Percentiles rank a stretch among this genome's conserved stretches.
Evolutionary conservation across 2,329 filamentous ascomycete species (phyloP).

Genomic region (Chrysoporthe puriensis): DNA sequence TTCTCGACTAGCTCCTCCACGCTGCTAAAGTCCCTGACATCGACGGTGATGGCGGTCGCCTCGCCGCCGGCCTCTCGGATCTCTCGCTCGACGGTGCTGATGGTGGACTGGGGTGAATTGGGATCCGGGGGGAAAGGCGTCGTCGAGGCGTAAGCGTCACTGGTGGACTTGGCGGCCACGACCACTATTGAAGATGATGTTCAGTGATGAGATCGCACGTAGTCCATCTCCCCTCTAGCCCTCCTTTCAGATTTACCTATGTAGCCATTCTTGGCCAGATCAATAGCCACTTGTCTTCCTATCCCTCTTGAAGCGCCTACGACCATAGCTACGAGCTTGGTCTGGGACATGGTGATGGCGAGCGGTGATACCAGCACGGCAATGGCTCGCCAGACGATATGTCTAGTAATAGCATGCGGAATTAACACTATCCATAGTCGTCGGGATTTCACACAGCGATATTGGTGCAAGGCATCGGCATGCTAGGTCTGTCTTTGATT

Average conservation of each 20-base stretch:
- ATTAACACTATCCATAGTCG: too few species aligned
- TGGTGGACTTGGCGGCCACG: conserved; percentile 76
- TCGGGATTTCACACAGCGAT: background rate
- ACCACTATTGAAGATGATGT: conserved; percentile 57
- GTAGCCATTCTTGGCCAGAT: conserved; percentile 73
- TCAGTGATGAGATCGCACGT: background rate
- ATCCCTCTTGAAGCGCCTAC: conserved; percentile 81
- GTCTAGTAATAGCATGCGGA: background rate
- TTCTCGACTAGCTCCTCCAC: conserved; percentile 62
- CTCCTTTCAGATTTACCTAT: conserved; percentile 53
- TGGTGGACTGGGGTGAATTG: conserved; percentile 75
- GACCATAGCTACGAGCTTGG: conserved; percentile 66
- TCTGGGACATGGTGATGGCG: conserved; percentile 28
- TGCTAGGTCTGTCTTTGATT: conserved; percentile 4
- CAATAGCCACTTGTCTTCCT: conserved; percentile 78
- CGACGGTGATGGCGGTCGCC: conserved; percentile 69
- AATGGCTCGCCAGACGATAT: background rate
- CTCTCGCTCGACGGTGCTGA: conserved; percentile 78
- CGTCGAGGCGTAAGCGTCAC: conserved; percentile 56
- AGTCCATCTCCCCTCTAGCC: background rate
- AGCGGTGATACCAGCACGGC: conserved; percentile 22
- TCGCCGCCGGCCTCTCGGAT: conserved; percentile 67
- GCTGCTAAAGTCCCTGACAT: conserved; percentile 67
- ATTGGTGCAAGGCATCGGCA: background rate
- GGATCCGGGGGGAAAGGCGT: conserved; percentile 73